phyloP scores from a whole-genome alignment of 768 basidiomycete genomes.

The Clitopilus passeckerianus region DNA sequence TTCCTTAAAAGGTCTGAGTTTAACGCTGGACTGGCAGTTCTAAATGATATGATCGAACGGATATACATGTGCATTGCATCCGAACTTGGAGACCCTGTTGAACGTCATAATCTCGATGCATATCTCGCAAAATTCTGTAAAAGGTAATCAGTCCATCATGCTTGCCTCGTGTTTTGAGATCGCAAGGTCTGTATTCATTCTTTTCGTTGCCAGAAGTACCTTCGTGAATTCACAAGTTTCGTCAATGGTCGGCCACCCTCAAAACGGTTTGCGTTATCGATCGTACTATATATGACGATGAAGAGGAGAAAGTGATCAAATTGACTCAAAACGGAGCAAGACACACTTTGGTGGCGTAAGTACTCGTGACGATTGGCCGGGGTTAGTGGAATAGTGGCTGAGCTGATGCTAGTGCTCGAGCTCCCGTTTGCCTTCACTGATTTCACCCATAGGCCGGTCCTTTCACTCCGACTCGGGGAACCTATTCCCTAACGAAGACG shows the following conservation, averaged over 20 bases:
- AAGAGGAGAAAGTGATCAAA: neutral
- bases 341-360: neutral
- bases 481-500: neutral
- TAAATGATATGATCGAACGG: constrained; percentile 1
- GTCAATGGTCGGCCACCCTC: neutral
- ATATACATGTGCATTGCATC: neutral
- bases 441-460: neutral
- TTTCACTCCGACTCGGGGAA: neutral
- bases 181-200: neutral
- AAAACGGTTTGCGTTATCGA: neutral
- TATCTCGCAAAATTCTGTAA: neutral
- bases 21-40: neutral
- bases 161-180: neutral
- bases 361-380: neutral
- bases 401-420: neutral
- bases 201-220: neutral
- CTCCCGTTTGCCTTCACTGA: neutral
- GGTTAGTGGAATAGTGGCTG: constrained; percentile 1
- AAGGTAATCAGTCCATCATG: neutral
- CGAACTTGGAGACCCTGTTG: neutral
- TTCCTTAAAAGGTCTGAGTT: neutral
- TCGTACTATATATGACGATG: neutral
- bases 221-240: neutral
- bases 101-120: neutral
- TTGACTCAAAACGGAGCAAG: neutral